Conservation (phyloP, 2,329 filamentous ascomycete species). For the Dothideomycetes sp. region DNA sequence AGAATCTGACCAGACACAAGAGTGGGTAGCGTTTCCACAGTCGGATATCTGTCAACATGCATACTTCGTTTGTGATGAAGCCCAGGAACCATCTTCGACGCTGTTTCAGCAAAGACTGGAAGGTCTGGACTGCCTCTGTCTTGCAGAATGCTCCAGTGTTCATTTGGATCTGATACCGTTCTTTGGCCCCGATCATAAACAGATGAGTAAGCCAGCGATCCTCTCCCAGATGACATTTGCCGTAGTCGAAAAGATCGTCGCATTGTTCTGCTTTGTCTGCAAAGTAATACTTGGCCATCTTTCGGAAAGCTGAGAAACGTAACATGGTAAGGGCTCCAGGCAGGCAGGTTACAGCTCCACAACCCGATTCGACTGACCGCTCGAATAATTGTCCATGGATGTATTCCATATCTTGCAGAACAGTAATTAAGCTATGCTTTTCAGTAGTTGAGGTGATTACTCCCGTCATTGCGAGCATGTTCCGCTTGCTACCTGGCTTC, state of each 20-base stretch:
- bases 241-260: slow-evolving; percentile 92
- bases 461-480: slow-evolving; percentile 96
- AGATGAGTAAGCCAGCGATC: slow-evolving; percentile 95
- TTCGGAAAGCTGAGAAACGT: slow-evolving; percentile 88
- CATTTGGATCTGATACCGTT: slow-evolving; percentile 93
- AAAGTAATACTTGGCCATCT: slow-evolving; percentile 98
- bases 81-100: slow-evolving; percentile 92
- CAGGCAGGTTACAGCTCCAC: slow-evolving; percentile 86
- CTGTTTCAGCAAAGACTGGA: slow-evolving; percentile 79
- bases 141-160: slow-evolving; percentile 97
- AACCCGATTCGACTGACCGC: slow-evolving; percentile 86
- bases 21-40: slow-evolving; percentile 87
- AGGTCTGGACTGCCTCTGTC: slow-evolving; percentile 89
- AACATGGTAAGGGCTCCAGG: slow-evolving; percentile 93
- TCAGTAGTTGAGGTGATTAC: slow-evolving; percentile 91
- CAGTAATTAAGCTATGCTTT: slow-evolving; percentile 77
- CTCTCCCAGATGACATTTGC: slow-evolving; percentile 89
- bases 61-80: slow-evolving; percentile 95
- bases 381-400: slow-evolving; percentile 95
- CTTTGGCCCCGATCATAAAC: slow-evolving; percentile 95
- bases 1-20: slow-evolving; percentile 75
- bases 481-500: slow-evolving; percentile 79
- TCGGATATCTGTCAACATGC: slow-evolving; percentile 91
- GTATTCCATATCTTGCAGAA: slow-evolving; percentile 97
- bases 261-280: slow-evolving; percentile 93